phyloP scores from a whole-genome alignment of 2,329 filamentous ascomycete species.

The Berkeleyomyces rouxiae region DNA sequence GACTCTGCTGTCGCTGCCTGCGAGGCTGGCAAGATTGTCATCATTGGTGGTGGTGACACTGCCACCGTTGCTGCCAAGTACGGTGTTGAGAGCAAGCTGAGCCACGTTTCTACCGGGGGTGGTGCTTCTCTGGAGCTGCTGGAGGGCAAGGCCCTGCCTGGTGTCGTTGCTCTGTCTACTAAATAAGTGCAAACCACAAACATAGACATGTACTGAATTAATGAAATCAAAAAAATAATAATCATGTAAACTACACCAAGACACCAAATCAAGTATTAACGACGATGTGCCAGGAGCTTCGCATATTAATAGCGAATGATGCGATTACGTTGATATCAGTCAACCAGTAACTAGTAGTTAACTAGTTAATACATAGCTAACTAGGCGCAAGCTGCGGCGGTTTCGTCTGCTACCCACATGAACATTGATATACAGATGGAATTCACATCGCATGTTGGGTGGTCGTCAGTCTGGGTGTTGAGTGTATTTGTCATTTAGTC shows the following conservation, averaged over 20 bases:
- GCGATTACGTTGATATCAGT: neutral
- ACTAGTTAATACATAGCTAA: too few species aligned
- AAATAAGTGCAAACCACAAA: constrained; percentile 31
- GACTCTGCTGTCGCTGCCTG: constrained; percentile 74
- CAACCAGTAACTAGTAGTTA: too few species aligned
- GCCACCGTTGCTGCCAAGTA: constrained; percentile 97
- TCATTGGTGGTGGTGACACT: constrained; percentile 96
- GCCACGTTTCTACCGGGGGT: constrained; percentile 93
- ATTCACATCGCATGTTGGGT: neutral
- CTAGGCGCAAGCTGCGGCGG: neutral
- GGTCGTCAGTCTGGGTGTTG: neutral
- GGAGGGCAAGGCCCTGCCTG: constrained; percentile 94
- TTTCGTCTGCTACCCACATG: neutral
- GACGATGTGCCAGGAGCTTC: too few species aligned
- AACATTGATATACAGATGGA: neutral
- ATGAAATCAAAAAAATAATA: constrained; percentile 5
- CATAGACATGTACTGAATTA: neutral
- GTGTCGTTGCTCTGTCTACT: constrained; percentile 78
- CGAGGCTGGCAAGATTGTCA: constrained; percentile 79
- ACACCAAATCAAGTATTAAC: neutral
- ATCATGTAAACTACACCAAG: neutral
- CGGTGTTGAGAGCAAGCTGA: constrained; percentile 87
- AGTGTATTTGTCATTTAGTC: neutral
- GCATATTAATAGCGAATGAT: neutral
- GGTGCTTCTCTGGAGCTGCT: constrained; percentile 90